Conservation (phyloP, 768 basidiomycete species). For the Pulveroboletus sp. region DNA sequence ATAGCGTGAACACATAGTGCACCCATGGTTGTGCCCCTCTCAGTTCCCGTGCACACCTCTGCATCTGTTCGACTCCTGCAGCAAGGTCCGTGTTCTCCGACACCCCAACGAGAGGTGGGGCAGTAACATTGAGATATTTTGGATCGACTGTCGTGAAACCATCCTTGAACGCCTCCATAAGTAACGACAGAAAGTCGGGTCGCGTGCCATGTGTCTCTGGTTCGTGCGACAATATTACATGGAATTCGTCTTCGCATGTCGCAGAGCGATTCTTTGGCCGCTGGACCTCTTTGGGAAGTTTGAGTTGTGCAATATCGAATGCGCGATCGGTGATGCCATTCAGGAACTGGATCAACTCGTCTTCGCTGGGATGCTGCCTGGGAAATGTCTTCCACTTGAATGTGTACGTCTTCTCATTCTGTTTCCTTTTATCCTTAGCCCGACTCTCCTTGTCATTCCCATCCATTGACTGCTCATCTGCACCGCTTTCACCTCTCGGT, state of each 20-base stretch:
- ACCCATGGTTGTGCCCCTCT: slow-evolving; percentile 6
- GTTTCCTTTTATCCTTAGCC: background rate
- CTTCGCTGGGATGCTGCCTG: background rate
- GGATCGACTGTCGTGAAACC: background rate
- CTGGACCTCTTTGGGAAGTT: background rate
- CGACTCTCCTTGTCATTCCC: background rate
- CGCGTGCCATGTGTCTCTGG: background rate
- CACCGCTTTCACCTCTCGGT: background rate
- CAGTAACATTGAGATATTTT: background rate
- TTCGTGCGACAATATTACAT: slow-evolving; percentile 33
- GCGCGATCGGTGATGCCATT: slow-evolving; percentile 1
- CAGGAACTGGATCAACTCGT: background rate
- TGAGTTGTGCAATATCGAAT: background rate
- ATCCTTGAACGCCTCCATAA: background rate
- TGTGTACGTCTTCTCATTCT: background rate
- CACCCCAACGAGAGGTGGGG: background rate
- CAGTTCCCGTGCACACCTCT: background rate
- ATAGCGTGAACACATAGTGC: background rate
- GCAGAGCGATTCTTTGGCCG: slow-evolving; percentile 1
- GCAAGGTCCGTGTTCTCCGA: background rate
- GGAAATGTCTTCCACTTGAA: slow-evolving; percentile 2
- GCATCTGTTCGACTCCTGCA: background rate
- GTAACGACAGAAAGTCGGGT: slow-evolving; percentile 2
- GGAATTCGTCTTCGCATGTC: background rate
- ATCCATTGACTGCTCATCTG: background rate